phyloP scores from a whole-genome alignment of 116 monocot genomes.

The Thalassia testudinum region DNA sequence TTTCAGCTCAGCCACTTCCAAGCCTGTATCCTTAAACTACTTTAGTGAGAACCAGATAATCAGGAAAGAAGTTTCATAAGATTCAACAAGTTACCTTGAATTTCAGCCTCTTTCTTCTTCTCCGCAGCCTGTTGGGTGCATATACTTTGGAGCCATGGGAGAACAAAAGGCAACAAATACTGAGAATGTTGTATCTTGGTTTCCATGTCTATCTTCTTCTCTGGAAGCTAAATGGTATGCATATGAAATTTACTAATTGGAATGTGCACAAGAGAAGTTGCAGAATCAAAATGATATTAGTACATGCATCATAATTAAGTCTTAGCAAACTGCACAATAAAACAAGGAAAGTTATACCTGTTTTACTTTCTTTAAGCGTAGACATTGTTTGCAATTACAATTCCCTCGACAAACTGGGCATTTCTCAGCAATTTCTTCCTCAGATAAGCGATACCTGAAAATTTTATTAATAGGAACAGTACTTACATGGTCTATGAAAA shows the following conservation, averaged over 20 bases:
- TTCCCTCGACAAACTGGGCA: constrained; percentile 18
- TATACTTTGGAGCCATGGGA: constrained; percentile 33
- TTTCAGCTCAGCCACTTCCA: constrained; percentile 12
- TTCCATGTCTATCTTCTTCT: constrained; percentile 9
- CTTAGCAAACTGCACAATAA: too few relatives aligned
- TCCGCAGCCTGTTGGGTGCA: constrained; percentile 33
- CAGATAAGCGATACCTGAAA: constrained; percentile 15
- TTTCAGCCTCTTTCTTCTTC: constrained; percentile 47
- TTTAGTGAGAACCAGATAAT: too few relatives aligned
- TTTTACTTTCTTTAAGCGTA: constrained; percentile 16
- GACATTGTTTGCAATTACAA: constrained; percentile 17
- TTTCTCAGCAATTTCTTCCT: constrained; percentile 5
- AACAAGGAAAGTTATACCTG: constrained; percentile 16
- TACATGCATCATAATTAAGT: too few relatives aligned
- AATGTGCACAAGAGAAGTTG: too few relatives aligned
- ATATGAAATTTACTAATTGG: too few relatives aligned
- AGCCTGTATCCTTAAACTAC: too few relatives aligned
- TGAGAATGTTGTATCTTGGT: constrained; percentile 15
- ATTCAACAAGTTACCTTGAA: constrained; percentile 26
- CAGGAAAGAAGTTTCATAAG: too few relatives aligned
- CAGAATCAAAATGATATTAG: too few relatives aligned
- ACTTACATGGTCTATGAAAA: too few relatives aligned
- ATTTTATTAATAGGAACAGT: too few relatives aligned
- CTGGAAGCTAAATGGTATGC: constrained; percentile 8
- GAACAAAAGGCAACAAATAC: constrained; percentile 20